Percentiles rank a stretch among this genome's conserved stretches.
Evolutionary conservation across 2,329 filamentous ascomycete genomes (phyloP).

Genomic region (Ceratocystis variospora): DNA sequence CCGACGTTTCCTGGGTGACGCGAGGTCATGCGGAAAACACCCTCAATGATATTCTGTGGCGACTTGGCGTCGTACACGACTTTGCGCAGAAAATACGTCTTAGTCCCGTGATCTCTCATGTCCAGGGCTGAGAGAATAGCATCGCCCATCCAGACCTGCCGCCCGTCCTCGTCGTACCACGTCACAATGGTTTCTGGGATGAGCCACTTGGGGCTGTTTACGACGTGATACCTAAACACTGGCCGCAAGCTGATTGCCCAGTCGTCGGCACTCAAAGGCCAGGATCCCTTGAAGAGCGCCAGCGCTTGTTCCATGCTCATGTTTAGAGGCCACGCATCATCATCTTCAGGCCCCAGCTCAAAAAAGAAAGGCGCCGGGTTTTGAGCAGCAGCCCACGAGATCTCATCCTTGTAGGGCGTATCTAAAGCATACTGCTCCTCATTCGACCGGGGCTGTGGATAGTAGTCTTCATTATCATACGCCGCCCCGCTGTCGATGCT

Average conservation of each 20-base stretch:
- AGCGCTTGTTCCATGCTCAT: slow-evolving; percentile 1
- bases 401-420: neutral
- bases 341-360: neutral
- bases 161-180: neutral
- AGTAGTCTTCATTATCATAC: neutral
- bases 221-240: neutral
- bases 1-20: slow-evolving; percentile 1
- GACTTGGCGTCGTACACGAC: neutral
- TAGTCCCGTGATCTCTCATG: slow-evolving; percentile 4
- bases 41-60: neutral
- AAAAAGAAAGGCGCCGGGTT: slow-evolving; percentile 1
- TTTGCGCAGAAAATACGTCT: slow-evolving; percentile 1
- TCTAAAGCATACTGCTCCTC: slow-evolving; percentile 1
- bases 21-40: slow-evolving; percentile 2
- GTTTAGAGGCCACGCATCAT: slow-evolving; percentile 1
- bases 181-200: slow-evolving; percentile 6
- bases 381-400: neutral
- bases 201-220: slow-evolving; percentile 6
- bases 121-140: neutral
- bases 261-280: slow-evolving; percentile 1
- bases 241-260: neutral
- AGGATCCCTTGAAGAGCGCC: neutral
- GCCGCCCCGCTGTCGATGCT: slow-evolving; percentile 3
- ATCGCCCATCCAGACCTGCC: slow-evolving; percentile 1
- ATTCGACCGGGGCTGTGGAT: neutral